phyloP scores from a whole-genome alignment of 148 eudicot species.

The Cornus florida region DNA sequence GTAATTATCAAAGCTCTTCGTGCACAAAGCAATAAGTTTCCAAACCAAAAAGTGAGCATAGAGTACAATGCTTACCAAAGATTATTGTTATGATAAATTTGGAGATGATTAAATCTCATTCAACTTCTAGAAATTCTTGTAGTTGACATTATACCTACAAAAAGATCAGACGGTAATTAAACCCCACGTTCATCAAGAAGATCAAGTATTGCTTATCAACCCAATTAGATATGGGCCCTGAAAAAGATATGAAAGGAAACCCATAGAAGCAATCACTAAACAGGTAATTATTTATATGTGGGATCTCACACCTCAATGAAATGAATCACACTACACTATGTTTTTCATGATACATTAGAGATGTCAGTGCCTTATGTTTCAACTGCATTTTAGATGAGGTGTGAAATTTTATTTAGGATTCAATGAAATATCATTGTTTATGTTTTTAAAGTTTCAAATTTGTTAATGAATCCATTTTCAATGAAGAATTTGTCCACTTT shows the following conservation, averaged over 20 bases:
- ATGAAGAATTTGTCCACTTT: too few species aligned
- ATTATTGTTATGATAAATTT: slow-evolving; percentile 1
- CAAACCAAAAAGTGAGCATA: slow-evolving; percentile 1
- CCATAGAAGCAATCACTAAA: not conserved
- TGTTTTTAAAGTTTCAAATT: too few species aligned
- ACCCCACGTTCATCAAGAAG: slow-evolving; percentile 12
- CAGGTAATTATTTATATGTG: not conserved
- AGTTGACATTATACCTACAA: slow-evolving; percentile 15
- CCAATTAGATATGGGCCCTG: slow-evolving; percentile 5
- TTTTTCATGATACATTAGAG: not conserved
- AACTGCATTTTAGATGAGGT: too few species aligned
- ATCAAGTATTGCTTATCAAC: slow-evolving; percentile 8
- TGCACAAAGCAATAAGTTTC: slow-evolving; percentile 6
- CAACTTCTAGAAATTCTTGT: not conserved
- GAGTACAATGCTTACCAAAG: not conserved
- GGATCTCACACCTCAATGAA: not conserved
- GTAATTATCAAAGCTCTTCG: slow-evolving; percentile 4
- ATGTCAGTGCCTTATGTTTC: not conserved
- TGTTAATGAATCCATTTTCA: too few species aligned
- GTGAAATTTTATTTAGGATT: too few species aligned
- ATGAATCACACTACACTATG: not conserved
- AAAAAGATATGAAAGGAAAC: slow-evolving; percentile 10
- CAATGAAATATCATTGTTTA: too few species aligned
- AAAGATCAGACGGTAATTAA: not conserved
- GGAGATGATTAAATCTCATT: slow-evolving; percentile 10